Percentiles rank a stretch among this genome's conserved stretches.
Conservation (phyloP, 2,329 filamentous ascomycete species). For the Cladosporium sp. region DNA sequence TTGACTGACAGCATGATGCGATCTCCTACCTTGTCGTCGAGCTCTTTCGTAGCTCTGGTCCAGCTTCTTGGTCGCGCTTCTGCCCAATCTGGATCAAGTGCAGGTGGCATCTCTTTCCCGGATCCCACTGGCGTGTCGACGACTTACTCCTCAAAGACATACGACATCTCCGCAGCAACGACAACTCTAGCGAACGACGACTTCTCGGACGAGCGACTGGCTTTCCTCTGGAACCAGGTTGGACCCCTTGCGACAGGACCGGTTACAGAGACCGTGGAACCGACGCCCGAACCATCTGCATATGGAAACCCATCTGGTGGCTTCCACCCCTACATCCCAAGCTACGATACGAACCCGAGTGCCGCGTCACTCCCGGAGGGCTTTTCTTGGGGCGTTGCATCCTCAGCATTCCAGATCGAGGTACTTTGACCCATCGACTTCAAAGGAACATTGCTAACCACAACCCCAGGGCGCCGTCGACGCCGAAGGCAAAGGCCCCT, state of each 20-base stretch:
- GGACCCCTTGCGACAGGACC: conserved; percentile 29
- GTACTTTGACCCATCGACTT: not conserved
- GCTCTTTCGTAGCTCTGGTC: not conserved
- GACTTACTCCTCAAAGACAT: conserved; percentile 37
- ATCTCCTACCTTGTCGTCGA: not conserved
- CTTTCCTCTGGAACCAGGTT: conserved; percentile 38
- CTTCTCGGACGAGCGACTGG: conserved; percentile 50
- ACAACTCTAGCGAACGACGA: conserved; percentile 46
- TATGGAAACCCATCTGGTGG: conserved; percentile 32
- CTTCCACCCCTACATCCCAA: conserved; percentile 47
- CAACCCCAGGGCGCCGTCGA: conserved; percentile 8
- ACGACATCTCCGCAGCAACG: conserved; percentile 46
- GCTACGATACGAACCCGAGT: conserved; percentile 35
- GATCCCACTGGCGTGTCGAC: conserved; percentile 33
- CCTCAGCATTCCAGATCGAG: conserved; percentile 31
- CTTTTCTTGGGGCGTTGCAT: conserved; percentile 24
- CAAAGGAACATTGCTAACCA: not conserved
- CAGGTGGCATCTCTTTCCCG: conserved; percentile 29
- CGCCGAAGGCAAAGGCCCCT: conserved; percentile 30
- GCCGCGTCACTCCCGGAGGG: conserved; percentile 38
- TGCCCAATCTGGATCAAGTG: conserved; percentile 3
- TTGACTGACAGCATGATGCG: not conserved
- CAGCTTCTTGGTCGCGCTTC: not conserved
- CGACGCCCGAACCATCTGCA: conserved; percentile 36
- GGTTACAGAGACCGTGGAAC: conserved; percentile 31